Conservation (phyloP, 2,329 filamentous ascomycete species). For the Ampelomyces quisqualis region DNA sequence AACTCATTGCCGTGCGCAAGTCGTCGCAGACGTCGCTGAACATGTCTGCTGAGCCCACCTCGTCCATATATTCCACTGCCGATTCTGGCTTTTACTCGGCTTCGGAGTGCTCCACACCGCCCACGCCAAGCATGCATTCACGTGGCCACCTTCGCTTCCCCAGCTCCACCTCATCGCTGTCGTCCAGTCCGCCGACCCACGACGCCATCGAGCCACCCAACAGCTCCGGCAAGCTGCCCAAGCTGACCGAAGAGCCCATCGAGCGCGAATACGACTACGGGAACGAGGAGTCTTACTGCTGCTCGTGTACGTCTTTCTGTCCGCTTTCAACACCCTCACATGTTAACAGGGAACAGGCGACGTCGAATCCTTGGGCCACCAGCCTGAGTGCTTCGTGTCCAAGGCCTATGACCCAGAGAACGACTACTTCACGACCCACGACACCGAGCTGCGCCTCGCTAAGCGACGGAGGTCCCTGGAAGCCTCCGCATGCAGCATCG, state of each 20-base stretch:
- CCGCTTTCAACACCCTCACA: constrained; percentile 9
- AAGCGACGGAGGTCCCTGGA: constrained; percentile 63
- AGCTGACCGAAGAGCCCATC: constrained; percentile 79
- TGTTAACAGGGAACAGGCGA: constrained; percentile 54
- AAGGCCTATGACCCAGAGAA: constrained; percentile 64
- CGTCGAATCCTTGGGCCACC: constrained; percentile 59
- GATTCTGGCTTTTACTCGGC: constrained; percentile 51
- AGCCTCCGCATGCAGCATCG: constrained; percentile 62
- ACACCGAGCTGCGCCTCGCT: constrained; percentile 55
- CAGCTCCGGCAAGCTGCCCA: constrained; percentile 68
- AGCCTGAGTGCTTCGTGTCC: constrained; percentile 42
- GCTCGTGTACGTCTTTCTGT: constrained; percentile 65
- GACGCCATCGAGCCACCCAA: constrained; percentile 59
- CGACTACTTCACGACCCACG: constrained; percentile 63
- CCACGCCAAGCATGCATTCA: constrained; percentile 68
- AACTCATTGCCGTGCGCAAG: constrained; percentile 42
- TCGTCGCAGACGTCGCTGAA: constrained; percentile 39
- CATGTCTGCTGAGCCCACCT: constrained; percentile 35
- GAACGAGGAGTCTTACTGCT: constrained; percentile 53
- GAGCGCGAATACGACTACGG: constrained; percentile 65
- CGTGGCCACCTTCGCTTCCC: constrained; percentile 65
- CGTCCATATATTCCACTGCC: constrained; percentile 37
- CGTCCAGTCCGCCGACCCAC: constrained; percentile 53
- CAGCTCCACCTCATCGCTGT: constrained; percentile 78
- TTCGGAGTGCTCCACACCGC: constrained; percentile 68